Conservation (phyloP, 495 filamentous ascomycete genomes). For the Neurospora sp. region DNA sequence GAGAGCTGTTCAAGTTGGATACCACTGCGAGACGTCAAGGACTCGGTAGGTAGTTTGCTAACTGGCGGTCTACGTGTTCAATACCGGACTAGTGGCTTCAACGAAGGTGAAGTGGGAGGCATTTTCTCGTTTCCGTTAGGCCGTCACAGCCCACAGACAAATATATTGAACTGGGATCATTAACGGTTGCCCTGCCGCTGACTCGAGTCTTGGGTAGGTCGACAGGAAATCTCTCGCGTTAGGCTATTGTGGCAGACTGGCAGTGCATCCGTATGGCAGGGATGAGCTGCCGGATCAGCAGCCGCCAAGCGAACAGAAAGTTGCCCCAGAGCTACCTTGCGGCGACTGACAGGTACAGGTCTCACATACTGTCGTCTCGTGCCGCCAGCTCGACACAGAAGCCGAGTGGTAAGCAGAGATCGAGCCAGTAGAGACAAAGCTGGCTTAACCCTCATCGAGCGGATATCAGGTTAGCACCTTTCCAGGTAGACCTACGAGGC, state of each 20-base stretch:
- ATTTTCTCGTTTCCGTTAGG: not conserved
- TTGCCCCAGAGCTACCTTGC: not conserved
- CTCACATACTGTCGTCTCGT: not conserved
- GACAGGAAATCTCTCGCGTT: not conserved
- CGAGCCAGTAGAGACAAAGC: not conserved
- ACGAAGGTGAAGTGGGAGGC: not conserved
- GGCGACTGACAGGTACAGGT: not conserved
- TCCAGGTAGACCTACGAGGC: not conserved
- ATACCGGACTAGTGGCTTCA: not conserved
- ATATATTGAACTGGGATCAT: not conserved
- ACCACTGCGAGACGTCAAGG: not conserved
- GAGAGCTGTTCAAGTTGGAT: not conserved
- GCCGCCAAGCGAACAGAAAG: not conserved
- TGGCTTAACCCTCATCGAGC: not conserved
- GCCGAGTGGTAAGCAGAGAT: not conserved
- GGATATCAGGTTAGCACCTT: not conserved
- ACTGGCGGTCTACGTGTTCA: not conserved
- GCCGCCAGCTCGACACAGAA: not conserved
- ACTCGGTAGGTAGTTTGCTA: not conserved
- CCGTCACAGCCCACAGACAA: not conserved
- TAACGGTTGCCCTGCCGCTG: not conserved
- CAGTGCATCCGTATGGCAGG: not conserved
- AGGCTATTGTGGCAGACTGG: not conserved
- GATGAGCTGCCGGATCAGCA: not conserved
- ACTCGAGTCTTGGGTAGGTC: not conserved